These are phyloP conservation scores for Acidiella bohemica DNA, from an alignment of 495 filamentous ascomycete genomes.

Conservation along the genomic window DNA sequence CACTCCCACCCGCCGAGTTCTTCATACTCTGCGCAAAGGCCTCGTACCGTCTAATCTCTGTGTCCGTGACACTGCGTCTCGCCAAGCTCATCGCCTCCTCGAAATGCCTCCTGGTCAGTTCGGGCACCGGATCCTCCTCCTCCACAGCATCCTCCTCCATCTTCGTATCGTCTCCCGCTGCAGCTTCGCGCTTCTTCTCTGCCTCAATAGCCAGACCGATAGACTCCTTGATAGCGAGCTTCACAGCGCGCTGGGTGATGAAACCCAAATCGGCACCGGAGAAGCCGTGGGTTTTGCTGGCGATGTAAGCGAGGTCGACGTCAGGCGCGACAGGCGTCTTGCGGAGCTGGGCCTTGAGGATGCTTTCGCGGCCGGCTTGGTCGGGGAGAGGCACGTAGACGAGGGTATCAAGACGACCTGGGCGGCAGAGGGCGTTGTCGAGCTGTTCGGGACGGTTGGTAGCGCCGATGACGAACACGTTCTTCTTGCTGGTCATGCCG, in stretches of 20 bases:
- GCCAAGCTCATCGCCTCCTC: conserved; percentile 96
- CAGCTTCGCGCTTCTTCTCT: conserved; percentile 73
- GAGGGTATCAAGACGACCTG: conserved; percentile 93
- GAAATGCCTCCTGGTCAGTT: conserved; percentile 91
- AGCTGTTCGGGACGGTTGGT: conserved; percentile 98
- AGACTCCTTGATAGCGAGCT: conserved; percentile 97
- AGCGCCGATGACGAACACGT: conserved; percentile 98
- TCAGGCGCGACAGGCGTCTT: conserved; percentile 88
- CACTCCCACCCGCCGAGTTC: conserved; percentile 73
- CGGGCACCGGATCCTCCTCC: conserved; percentile 84
- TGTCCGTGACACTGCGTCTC: conserved; percentile 83
- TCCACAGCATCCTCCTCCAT: conserved; percentile 76
- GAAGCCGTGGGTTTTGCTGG: conserved; percentile 95
- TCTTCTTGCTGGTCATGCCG: conserved; percentile 99
- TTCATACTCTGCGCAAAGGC: conserved; percentile 98
- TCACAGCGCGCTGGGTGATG: conserved; percentile 96
- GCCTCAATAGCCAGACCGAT: conserved; percentile 81
- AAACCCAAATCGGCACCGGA: conserved; percentile 99
- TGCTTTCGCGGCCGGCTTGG: conserved; percentile 69
- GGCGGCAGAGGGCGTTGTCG: conserved; percentile 93
- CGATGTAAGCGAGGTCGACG: conserved; percentile 81
- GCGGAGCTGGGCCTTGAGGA: conserved; percentile 91
- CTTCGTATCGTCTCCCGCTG: conserved; percentile 52
- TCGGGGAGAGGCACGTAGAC: conserved; percentile 97
- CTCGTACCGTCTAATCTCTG: conserved; percentile 95